Percentiles rank a stretch among this genome's conserved stretches.
These are phyloP conservation scores for Brassica hybrid DNA, from an alignment of 441 rosid genomes.

Conservation along the genomic window DNA sequence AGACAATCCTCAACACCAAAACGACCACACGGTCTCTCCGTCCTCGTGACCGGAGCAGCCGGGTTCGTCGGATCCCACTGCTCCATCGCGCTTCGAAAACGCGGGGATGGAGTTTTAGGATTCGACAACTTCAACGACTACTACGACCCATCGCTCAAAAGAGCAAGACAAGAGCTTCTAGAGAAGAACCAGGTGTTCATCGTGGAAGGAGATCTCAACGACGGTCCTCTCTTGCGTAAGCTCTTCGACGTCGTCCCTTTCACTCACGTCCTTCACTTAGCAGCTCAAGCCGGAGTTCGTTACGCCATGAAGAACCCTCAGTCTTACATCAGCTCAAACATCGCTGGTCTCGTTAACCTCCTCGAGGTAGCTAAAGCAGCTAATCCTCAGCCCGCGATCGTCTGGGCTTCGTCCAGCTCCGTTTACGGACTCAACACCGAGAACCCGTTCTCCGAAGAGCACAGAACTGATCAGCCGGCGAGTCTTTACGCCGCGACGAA, in stretches of 20 bases:
- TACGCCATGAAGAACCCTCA: conserved; percentile 91
- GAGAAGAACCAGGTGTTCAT: conserved; percentile 65
- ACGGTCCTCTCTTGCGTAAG: conserved; percentile 58
- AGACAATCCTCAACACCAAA: conserved; percentile 76
- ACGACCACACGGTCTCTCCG: conserved; percentile 63
- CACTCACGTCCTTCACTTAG: conserved; percentile 82
- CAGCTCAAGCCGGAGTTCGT: conserved; percentile 90
- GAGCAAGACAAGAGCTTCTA: conserved; percentile 60
- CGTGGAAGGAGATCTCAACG: conserved; percentile 78
- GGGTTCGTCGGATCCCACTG: conserved; percentile 82
- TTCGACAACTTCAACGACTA: conserved; percentile 76
- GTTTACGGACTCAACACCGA: conserved; percentile 80
- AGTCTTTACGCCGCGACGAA: conserved; percentile 86
- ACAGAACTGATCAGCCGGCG: conserved; percentile 80
- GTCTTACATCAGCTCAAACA: conserved; percentile 71
- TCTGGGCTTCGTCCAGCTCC: conserved; percentile 87
- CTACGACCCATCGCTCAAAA: conserved; percentile 74
- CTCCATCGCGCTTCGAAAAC: conserved; percentile 66
- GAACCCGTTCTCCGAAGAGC: conserved; percentile 73
- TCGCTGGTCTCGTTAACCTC: conserved; percentile 78
- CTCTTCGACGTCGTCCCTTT: conserved; percentile 82
- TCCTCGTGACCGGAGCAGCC: conserved; percentile 82
- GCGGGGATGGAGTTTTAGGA: conserved; percentile 84
- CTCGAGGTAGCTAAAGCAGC: conserved; percentile 68
- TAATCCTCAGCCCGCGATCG: conserved; percentile 80